phyloP scores from a whole-genome alignment of 2,329 filamentous ascomycete genomes.

The Fusarium sp. region DNA sequence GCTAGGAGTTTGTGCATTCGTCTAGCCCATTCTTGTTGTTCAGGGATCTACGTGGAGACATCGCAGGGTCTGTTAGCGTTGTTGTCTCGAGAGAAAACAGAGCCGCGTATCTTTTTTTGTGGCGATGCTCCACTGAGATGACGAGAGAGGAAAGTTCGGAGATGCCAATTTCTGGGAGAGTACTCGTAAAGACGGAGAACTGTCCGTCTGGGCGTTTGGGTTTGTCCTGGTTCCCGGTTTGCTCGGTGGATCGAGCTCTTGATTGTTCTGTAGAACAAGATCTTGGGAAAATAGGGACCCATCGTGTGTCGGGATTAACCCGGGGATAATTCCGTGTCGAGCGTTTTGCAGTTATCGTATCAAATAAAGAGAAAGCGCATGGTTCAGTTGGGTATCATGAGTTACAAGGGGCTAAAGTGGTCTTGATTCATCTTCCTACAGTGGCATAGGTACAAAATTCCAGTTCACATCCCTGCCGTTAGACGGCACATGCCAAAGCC shows the following conservation, averaged over 20 bases:
- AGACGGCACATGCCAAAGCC: background rate
- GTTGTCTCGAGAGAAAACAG: background rate
- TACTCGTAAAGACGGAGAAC: background rate
- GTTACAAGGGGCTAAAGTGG: background rate
- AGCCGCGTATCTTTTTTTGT: background rate
- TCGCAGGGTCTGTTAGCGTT: background rate
- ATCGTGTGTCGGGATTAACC: background rate
- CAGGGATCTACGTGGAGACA: background rate
- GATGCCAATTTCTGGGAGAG: background rate
- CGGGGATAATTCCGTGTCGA: background rate
- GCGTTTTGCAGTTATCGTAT: fast-evolving
- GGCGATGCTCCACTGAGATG: background rate
- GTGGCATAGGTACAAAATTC: background rate
- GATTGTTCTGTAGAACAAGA: background rate
- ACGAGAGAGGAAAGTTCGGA: background rate
- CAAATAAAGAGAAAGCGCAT: fast-evolving
- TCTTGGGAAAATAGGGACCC: background rate
- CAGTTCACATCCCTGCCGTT: background rate
- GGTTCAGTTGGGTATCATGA: background rate
- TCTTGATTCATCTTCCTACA: background rate
- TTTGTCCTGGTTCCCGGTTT: background rate
- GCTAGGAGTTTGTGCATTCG: background rate
- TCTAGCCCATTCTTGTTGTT: too few relatives aligned
- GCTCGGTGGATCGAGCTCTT: background rate
- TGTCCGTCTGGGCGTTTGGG: background rate